These are phyloP conservation scores for Pestalotiopsis fici DNA, from an alignment of 2,329 filamentous ascomycete species.

Conservation along the genomic window DNA sequence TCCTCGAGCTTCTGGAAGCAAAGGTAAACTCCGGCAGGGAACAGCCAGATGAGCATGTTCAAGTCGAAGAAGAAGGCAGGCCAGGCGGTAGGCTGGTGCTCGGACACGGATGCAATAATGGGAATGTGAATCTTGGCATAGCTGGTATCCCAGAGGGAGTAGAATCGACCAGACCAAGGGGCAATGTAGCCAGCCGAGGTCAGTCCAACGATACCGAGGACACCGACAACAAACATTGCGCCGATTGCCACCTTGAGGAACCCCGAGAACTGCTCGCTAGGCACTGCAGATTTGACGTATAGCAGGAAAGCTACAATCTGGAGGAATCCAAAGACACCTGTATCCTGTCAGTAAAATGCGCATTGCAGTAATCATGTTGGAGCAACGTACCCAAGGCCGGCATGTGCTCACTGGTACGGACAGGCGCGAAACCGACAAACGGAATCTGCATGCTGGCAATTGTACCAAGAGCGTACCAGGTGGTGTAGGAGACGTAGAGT, in stretches of 20 bases:
- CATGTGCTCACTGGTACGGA: constrained; percentile 98
- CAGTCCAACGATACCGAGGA: constrained; percentile 78
- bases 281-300: constrained; percentile 84
- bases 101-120: constrained; percentile 98
- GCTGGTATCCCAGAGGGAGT: constrained; percentile 97
- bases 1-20: constrained; percentile 94
- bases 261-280: constrained; percentile 91
- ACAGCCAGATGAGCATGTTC: constrained; percentile 98
- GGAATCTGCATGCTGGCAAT: constrained; percentile 99
- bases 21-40: constrained; percentile 97
- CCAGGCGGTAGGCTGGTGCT: constrained; percentile 99
- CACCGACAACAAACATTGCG: constrained; percentile 62
- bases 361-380: not conserved
- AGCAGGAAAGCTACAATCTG: constrained; percentile 93
- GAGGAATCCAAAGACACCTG: constrained; percentile 92
- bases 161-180: constrained; percentile 97
- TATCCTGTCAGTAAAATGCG: constrained; percentile 15
- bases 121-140: constrained; percentile 99
- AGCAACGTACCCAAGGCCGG: constrained; percentile 75
- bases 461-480: constrained; percentile 96
- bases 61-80: constrained; percentile 99
- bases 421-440: constrained; percentile 95
- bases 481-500: constrained; percentile 94
- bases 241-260: constrained; percentile 79
- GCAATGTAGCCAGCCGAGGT: constrained; percentile 91